These are phyloP conservation scores for Podila minutissima DNA, from an alignment of 192 early-diverging fungal genomes.

Conservation along the genomic window DNA sequence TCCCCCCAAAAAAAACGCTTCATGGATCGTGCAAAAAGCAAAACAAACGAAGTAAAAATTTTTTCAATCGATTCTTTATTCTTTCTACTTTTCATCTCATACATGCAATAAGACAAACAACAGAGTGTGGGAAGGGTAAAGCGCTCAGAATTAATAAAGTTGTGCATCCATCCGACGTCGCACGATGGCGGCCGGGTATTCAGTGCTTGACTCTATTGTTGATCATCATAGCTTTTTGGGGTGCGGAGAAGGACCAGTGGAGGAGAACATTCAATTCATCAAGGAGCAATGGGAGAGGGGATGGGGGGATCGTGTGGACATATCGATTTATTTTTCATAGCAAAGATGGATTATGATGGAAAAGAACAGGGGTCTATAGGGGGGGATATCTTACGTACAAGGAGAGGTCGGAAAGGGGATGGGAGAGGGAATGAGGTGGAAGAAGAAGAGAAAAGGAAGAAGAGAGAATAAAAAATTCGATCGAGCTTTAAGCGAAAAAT, in stretches of 20 bases:
- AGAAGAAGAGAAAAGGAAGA: not conserved
- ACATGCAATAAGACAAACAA: not conserved
- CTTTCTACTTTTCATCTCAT: not conserved
- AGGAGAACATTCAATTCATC: too few relatives aligned
- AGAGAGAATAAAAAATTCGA: not conserved
- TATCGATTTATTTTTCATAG: not conserved
- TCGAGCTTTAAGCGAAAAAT: not conserved
- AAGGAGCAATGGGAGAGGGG: not conserved
- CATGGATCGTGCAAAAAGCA: not conserved
- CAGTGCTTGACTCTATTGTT: conserved; percentile 53
- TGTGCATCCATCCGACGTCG: conserved; percentile 54
- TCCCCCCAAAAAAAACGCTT: not conserved
- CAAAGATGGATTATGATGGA: not conserved
- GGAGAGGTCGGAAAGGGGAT: not conserved
- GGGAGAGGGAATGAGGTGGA: not conserved
- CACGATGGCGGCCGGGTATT: conserved; percentile 55
- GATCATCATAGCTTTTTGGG: conserved; percentile 44
- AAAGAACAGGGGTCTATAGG: not conserved
- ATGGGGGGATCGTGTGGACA: not conserved
- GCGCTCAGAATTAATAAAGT: conserved; percentile 53
- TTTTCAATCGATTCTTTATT: not conserved
- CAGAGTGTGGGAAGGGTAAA: not conserved
- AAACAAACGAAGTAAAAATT: not conserved
- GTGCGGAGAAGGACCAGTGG: not conserved
- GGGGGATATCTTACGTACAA: not conserved